These are phyloP conservation scores for Pichia sp. DNA, from an alignment of 1,139 yeast species.

Conservation along the genomic window DNA sequence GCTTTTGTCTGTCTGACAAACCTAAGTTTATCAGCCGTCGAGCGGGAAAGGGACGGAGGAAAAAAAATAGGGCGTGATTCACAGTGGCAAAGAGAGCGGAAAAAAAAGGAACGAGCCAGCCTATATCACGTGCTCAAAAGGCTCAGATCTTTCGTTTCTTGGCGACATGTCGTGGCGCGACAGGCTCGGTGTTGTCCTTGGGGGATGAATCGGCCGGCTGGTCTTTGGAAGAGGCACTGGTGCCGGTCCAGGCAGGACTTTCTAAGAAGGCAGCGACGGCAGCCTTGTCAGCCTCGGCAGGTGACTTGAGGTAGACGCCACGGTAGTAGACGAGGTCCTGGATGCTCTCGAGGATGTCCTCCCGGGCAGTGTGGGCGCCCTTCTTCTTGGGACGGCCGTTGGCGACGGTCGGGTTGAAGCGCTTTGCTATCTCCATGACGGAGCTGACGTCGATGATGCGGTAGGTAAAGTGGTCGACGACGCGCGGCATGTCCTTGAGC, in stretches of 20 bases:
- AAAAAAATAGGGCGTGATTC: too few species aligned
- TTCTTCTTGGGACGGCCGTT: constrained; percentile 37
- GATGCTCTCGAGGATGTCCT: constrained; percentile 87
- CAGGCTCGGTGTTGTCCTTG: constrained; percentile 17
- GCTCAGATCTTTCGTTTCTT: background rate
- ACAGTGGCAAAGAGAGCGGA: background rate
- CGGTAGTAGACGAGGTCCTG: constrained; percentile 76
- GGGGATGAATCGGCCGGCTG: background rate
- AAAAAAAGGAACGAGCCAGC: background rate
- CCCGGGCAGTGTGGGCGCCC: constrained; percentile 75
- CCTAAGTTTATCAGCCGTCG: background rate
- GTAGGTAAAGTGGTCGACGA: constrained; percentile 70
- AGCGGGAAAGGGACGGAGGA: background rate
- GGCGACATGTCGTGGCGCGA: background rate
- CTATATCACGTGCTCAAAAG: background rate
- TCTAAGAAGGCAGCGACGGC: constrained; percentile 5
- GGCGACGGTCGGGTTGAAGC: constrained; percentile 65
- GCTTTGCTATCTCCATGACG: constrained; percentile 68
- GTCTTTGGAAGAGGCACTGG: background rate
- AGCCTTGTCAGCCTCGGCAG: background rate
- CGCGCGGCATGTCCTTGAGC: constrained; percentile 75
- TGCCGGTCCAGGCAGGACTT: constrained; percentile 2
- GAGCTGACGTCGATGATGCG: constrained; percentile 86
- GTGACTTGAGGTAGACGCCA: constrained; percentile 49
- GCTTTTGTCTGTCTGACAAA: too few species aligned